phyloP scores from a whole-genome alignment of 2,329 filamentous ascomycete species.

The Fusarium globosum region DNA sequence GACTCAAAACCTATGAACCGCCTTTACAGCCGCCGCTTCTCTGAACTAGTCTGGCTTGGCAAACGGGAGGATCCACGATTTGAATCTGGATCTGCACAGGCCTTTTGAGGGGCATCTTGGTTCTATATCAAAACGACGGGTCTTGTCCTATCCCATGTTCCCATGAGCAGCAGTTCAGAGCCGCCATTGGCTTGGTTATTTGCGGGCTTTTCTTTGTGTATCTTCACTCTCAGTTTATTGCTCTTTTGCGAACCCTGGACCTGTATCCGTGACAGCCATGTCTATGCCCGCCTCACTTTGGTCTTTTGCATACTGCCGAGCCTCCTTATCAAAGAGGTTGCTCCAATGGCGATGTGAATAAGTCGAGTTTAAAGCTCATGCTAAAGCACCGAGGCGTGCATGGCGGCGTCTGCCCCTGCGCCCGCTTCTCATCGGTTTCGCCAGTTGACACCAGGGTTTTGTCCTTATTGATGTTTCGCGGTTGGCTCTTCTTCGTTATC shows the following conservation, averaged over 20 bases:
- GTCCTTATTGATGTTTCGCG: slow-evolving; percentile 1
- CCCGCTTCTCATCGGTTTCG: slow-evolving; percentile 16
- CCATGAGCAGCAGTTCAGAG: slow-evolving; percentile 31
- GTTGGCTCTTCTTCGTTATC: slow-evolving; percentile 16
- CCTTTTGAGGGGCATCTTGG: slow-evolving; percentile 33
- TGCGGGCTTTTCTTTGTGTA: neutral
- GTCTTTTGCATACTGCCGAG: slow-evolving; percentile 14
- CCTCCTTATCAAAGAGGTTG: slow-evolving; percentile 25
- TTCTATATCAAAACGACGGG: slow-evolving; percentile 26
- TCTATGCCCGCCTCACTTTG: slow-evolving; percentile 22
- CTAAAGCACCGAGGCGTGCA: slow-evolving; percentile 21
- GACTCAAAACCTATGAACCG: slow-evolving; percentile 1
- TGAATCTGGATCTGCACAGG: slow-evolving; percentile 29
- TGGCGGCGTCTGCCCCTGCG: slow-evolving; percentile 29
- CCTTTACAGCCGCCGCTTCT: neutral
- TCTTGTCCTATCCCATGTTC: slow-evolving; percentile 29
- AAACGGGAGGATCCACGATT: slow-evolving; percentile 6
- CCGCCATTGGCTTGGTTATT: slow-evolving; percentile 34
- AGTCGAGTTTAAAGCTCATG: slow-evolving; percentile 24
- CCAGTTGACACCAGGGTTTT: neutral
- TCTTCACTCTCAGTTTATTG: neutral
- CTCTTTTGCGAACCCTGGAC: neutral
- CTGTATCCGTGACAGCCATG: slow-evolving; percentile 20
- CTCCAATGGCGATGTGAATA: slow-evolving; percentile 19
- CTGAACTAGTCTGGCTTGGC: neutral